Evolutionary conservation across 129 eudicot species (phyloP).

Genomic region (Tagetes patula): DNA sequence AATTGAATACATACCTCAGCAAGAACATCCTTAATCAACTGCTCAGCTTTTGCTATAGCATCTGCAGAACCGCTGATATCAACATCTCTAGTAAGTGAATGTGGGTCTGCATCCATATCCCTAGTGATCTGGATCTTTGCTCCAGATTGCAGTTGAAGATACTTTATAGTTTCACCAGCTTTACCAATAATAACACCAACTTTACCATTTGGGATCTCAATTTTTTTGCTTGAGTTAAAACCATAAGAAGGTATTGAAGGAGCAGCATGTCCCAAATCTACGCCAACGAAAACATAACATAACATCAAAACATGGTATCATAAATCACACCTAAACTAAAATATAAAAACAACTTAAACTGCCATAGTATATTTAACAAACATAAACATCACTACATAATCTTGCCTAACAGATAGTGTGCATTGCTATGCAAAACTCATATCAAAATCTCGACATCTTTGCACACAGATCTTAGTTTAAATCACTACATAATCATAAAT

Average conservation of each 20-base stretch:
- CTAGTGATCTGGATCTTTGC: constrained; percentile 92
- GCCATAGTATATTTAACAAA: background rate
- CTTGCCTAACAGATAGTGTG: background rate
- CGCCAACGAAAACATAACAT: constrained; percentile 13
- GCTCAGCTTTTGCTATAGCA: constrained; percentile 77
- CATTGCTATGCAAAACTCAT: no score
- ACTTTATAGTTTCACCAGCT: constrained; percentile 84
- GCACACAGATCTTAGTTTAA: no score
- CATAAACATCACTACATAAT: background rate
- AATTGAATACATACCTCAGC: constrained; percentile 52
- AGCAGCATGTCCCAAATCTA: constrained; percentile 47
- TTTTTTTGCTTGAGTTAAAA: constrained; percentile 64
- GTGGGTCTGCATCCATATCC: constrained; percentile 81
- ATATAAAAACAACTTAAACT: background rate
- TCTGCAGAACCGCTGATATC: constrained; percentile 78
- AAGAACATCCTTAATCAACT: constrained; percentile 70
- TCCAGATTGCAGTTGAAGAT: constrained; percentile 80
- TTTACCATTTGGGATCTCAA: constrained; percentile 81
- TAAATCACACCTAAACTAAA: background rate
- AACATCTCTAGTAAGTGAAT: constrained; percentile 64
- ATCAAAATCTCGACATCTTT: no score
- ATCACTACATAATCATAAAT: no score
- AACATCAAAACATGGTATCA: background rate
- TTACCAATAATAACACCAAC: constrained; percentile 95
- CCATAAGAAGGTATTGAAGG: constrained; percentile 54